These are phyloP conservation scores for Closterium sp. DNA, from an alignment of 139 green algal genomes.

Conservation along the genomic window DNA sequence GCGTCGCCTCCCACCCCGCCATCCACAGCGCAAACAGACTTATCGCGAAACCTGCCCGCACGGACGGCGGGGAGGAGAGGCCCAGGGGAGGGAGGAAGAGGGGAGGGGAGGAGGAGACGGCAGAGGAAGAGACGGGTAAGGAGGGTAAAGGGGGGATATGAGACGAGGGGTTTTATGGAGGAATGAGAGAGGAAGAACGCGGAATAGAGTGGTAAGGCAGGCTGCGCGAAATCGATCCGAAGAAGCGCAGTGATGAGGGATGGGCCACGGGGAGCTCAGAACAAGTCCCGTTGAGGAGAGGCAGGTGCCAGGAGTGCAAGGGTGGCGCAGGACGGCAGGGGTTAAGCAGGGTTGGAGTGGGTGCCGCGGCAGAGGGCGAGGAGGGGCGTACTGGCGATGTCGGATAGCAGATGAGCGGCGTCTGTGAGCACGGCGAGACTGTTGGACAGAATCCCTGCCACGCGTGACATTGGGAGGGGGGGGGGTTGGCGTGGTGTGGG, in stretches of 20 bases:
- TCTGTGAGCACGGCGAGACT: conserved; percentile 93
- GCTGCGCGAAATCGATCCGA: not conserved
- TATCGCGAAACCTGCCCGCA: conserved; percentile 75
- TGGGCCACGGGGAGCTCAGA: not conserved
- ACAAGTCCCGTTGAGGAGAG: too few relatives aligned
- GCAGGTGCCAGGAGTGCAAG: not conserved
- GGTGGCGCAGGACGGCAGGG: not conserved
- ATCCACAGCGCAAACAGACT: conserved; percentile 72
- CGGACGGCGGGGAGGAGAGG: not conserved
- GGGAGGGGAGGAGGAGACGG: not conserved
- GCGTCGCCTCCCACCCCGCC: conserved; percentile 48
- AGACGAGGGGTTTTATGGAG: not conserved
- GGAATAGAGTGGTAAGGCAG: too few relatives aligned
- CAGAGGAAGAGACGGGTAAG: not conserved
- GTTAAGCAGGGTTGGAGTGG: not conserved
- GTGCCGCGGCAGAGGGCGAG: not conserved
- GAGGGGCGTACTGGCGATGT: conserved; percentile 56
- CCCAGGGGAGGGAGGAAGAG: not conserved
- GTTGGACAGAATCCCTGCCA: conserved; percentile 42
- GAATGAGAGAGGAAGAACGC: conserved; percentile 10
- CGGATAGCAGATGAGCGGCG: conserved; percentile 91
- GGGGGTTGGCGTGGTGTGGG: not conserved
- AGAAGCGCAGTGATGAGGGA: not conserved
- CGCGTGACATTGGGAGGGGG: not conserved
- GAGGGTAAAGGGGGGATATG: not conserved